These are phyloP conservation scores for Pythium brachiatum DNA, from an alignment of 352 stramenopile species.

Conservation along the genomic window DNA sequence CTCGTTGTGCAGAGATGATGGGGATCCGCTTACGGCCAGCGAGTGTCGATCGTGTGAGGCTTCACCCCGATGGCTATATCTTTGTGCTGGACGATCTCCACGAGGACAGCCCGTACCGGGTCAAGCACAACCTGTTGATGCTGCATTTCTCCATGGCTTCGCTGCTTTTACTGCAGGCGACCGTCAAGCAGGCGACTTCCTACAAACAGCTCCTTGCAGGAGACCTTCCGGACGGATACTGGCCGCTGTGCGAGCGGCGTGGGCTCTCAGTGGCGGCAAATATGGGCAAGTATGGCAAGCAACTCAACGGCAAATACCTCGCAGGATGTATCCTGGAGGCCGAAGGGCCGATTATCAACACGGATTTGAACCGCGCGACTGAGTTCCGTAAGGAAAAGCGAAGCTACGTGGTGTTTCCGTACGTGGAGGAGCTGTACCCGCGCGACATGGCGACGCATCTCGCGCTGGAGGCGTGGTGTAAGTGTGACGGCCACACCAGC, in stretches of 20 bases:
- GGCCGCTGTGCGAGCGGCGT: conserved; percentile 83
- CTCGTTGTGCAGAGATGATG: conserved; percentile 49
- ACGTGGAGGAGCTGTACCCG: conserved; percentile 44
- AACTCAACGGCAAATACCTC: conserved; percentile 55
- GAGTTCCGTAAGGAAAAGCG: conserved; percentile 51
- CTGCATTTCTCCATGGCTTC: conserved; percentile 89
- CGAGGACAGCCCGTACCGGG: conserved; percentile 37
- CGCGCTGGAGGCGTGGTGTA: conserved; percentile 79
- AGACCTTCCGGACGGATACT: conserved; percentile 79
- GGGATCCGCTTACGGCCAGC: conserved; percentile 42
- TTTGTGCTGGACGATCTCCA: conserved; percentile 81
- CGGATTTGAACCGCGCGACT: conserved; percentile 74
- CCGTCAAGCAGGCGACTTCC: conserved; percentile 65
- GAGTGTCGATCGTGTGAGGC: conserved; percentile 43
- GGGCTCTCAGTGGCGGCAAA: conserved; percentile 70
- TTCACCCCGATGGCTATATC: conserved; percentile 57
- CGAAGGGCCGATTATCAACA: conserved; percentile 76
- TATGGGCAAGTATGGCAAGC: conserved; percentile 46
- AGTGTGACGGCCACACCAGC: conserved; percentile 62
- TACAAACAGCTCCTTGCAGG: conserved; percentile 78
- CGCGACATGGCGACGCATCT: conserved; percentile 35
- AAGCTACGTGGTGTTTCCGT: conserved; percentile 58
- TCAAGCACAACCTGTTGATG: conserved; percentile 86
- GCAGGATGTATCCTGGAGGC: conserved; percentile 66
- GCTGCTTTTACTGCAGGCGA: conserved; percentile 72